Conservation (phyloP, 2,329 filamentous ascomycete species). For the Ophiostoma tasmaniense region DNA sequence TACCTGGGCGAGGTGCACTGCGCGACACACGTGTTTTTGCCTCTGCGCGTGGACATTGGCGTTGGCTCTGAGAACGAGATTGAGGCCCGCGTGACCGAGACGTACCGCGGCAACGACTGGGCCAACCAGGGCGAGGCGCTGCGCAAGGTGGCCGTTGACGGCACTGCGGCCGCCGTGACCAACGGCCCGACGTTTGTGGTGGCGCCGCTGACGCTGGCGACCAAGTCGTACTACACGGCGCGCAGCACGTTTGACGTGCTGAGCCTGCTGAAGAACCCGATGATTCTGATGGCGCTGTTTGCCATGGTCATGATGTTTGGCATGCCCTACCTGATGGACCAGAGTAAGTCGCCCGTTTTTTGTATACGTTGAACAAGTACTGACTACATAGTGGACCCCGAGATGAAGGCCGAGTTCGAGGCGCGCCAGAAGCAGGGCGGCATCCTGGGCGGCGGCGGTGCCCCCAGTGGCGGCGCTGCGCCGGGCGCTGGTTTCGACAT, state of each 20-base stretch:
- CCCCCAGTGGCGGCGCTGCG: conserved; percentile 24
- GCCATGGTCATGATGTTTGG: conserved; percentile 78
- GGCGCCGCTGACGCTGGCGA: conserved; percentile 46
- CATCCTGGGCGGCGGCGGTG: conserved; percentile 40
- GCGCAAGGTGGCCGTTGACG: conserved; percentile 28
- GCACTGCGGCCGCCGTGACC: conserved; percentile 10
- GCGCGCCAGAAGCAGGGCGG: conserved; percentile 69
- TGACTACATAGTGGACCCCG: conserved; percentile 72
- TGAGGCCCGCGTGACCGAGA: conserved; percentile 59
- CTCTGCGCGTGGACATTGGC: conserved; percentile 75
- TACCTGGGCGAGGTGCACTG: conserved; percentile 80
- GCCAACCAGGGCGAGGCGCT: conserved; percentile 66
- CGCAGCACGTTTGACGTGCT: conserved; percentile 70
- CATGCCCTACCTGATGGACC: conserved; percentile 92
- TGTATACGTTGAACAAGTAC: no score
- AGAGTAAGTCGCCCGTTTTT: no score
- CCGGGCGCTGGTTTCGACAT: conserved; percentile 51
- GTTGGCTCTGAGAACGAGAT: background rate
- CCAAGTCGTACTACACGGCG: conserved; percentile 70
- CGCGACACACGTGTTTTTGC: conserved; percentile 64
- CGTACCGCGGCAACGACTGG: conserved; percentile 84
- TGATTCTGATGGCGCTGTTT: conserved; percentile 86
- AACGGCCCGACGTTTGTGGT: conserved; percentile 40
- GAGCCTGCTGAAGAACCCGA: conserved; percentile 81
- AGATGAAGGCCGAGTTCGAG: conserved; percentile 86